These are phyloP conservation scores for Exophiala viscosa DNA, from an alignment of 2,329 filamentous ascomycete species.

Conservation along the genomic window DNA sequence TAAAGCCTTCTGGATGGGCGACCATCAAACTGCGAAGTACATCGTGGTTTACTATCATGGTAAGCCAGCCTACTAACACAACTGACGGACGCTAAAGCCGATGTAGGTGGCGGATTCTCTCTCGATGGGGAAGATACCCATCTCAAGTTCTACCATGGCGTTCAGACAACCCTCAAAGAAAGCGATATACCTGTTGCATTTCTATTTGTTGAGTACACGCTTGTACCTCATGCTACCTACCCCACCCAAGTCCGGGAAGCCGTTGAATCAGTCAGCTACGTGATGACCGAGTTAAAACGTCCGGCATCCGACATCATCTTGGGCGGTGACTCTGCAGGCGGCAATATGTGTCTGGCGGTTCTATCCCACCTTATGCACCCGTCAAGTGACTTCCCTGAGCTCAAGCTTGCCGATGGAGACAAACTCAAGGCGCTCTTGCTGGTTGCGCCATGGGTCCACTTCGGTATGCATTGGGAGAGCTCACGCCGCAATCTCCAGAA, in stretches of 20 bases:
- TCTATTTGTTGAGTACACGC: conserved; percentile 56
- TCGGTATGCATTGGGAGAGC: conserved; percentile 37
- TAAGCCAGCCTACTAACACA: neutral
- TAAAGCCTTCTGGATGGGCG: conserved; percentile 28
- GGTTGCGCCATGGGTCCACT: conserved; percentile 57
- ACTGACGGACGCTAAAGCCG: neutral
- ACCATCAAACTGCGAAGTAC: conserved; percentile 24
- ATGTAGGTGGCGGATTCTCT: conserved; percentile 25
- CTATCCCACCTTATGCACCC: conserved; percentile 45
- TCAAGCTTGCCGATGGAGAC: conserved; percentile 33
- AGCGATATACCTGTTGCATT: conserved; percentile 46
- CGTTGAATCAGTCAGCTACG: conserved; percentile 39
- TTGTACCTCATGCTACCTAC: conserved; percentile 47
- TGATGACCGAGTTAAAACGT: conserved; percentile 35
- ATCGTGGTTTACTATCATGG: conserved; percentile 28
- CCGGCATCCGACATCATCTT: conserved; percentile 37
- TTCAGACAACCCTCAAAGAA: conserved; percentile 17
- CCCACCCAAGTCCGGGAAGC: conserved; percentile 44
- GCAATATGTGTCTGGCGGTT: conserved; percentile 36
- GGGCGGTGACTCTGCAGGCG: conserved; percentile 45
- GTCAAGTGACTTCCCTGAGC: conserved; percentile 42
- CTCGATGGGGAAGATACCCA: conserved; percentile 25
- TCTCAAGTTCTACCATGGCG: conserved; percentile 24
- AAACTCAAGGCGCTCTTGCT: conserved; percentile 49
- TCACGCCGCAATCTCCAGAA: conserved; percentile 13